A percentile compares a stretch with the other conserved stretches of the same genome.
Evolutionary conservation across 495 filamentous ascomycete genomes (phyloP).

Genomic region (Penicillium salamii): DNA sequence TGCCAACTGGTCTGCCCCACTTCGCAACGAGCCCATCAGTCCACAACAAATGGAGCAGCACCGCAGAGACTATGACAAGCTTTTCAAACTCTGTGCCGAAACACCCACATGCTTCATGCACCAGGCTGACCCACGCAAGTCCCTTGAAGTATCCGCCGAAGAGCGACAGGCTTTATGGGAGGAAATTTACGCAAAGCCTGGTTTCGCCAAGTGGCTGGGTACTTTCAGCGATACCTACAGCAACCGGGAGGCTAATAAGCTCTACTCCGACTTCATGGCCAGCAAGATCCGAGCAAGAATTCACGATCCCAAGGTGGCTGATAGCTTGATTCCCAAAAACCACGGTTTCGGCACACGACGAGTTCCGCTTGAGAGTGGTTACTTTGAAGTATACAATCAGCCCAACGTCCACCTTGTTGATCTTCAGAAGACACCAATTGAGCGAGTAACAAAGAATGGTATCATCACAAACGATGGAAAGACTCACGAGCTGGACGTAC

Average conservation of each 20-base stretch:
- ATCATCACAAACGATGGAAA: slow-evolving; percentile 35
- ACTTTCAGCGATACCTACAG: slow-evolving; percentile 30
- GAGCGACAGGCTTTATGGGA: slow-evolving; percentile 25
- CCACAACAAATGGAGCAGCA: slow-evolving; percentile 42
- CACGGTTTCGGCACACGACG: slow-evolving; percentile 30
- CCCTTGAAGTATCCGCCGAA: slow-evolving; percentile 16
- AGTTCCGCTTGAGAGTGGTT: slow-evolving; percentile 28
- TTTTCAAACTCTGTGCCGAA: slow-evolving; percentile 40
- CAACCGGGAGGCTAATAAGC: slow-evolving; percentile 20
- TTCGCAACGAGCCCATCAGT: slow-evolving; percentile 43
- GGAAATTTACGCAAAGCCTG: slow-evolving; percentile 23
- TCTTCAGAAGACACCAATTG: slow-evolving; percentile 24
- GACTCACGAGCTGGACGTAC: slow-evolving; percentile 37
- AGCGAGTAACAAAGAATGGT: slow-evolving; percentile 18
- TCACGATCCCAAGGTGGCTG: slow-evolving; percentile 22
- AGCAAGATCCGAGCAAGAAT: slow-evolving; percentile 28
- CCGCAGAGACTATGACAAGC: slow-evolving; percentile 37
- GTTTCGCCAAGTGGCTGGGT: slow-evolving; percentile 27
- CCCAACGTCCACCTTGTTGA: slow-evolving; percentile 34
- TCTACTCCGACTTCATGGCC: slow-evolving; percentile 28
- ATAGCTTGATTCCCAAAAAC: slow-evolving; percentile 28
- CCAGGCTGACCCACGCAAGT: slow-evolving; percentile 20
- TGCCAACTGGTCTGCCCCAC: slow-evolving; percentile 40
- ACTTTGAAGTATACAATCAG: slow-evolving; percentile 36
- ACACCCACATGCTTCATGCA: slow-evolving; percentile 47